Base-by-base conservation (phyloP, 2,329 filamentous ascomycete genomes). In the Akanthomyces lecanii region DNA sequence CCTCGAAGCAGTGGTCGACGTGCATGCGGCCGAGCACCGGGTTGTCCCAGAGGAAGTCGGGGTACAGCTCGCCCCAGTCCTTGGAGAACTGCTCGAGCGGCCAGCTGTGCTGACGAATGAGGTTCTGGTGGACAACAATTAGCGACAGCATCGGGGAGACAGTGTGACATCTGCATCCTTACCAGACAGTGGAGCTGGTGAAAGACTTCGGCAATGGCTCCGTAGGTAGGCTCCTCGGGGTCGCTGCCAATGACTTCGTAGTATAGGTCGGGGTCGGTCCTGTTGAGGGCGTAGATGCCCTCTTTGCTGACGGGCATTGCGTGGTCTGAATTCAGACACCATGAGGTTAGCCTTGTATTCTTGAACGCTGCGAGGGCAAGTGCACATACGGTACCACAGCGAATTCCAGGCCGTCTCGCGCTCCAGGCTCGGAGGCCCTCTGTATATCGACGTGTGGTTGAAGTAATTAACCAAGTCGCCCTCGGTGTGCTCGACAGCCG, bases 1-100 rank as follows among this genome's bases (percentile, higher is more conserved):
- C 69, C 63, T 74, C 72, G 30, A 74, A 67, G 58, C 71, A 75
- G 64, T 74, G 70, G 28, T 74, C 72, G n/a, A 73, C 65, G n/a
- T 66, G 63, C 45, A 58, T 56, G 42, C 63, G 61, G 10, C 61
- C 52, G 2, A 65, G 47, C 25, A 59, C 63, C 6, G 45, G 47
- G 21, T 53, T 40, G 30, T 60, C 63, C 40, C 54, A 36, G 11
- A 65, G 63, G 36, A 57, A 57, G 23, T 42, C 18, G 10, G 64
- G 50, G 38, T 58, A 59, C 16, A 63, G 55, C 3, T 63, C 64
- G 63, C 65, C 62, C 52, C 58, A 63, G 51, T 58, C 42, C 42
- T 64, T 61, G n/a, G 42, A 36, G 21, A 64, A 58, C 16, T 53
- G 60, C 36, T 63, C 44, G 7, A 62, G 21, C 18, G 61, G 53